Evolutionary conservation across 169 alveolate genomes (phyloP), one percentile per base, ranked within the genome.

Genomic region (Ichthyophthirius multifiliis): DNA sequence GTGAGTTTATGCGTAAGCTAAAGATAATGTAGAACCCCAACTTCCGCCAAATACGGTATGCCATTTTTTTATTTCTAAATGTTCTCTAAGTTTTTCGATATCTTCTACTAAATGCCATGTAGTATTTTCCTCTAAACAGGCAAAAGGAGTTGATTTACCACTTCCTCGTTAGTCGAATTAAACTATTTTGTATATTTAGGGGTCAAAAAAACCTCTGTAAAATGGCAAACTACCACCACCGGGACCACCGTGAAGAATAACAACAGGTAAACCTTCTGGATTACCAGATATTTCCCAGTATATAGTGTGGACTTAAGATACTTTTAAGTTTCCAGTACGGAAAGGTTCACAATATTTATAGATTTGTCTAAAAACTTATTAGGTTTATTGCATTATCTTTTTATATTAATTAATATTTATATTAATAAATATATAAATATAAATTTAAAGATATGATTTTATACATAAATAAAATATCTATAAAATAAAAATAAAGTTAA

Each of bases 21-120:
- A 20, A 10, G 90, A 82, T 18, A 85, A 41, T 27, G 83, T 76
- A 41, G 81, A 39, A 23, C 90, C 90, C 90, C 87, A 85, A 9
- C 62, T 34, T 18, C 87, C 90, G 0, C 87, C 90, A 10, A 78
- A 65, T 27, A 85, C 78, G 31, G 82, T 74, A 27, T 55, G 71
- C 87, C 90, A 85, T 39, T 78, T 76, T 37, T 48, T 62, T n/a
- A 85, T 79, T 48, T 74, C 37, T 46, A 85, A 64, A 13, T 79
- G 77, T 65, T 65, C 80, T 78, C 90, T 48, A n/a, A 79, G 41
- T 7, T 35, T 71, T 67, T 85, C 90, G 27, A 85, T 23, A 63
- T 85, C 87, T 7, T 65, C 48, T 31, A 85, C 78, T 18, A 74
- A 55, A 9, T 55, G 27, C 71, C 71, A 55, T 6, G 71, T 55